Percentiles rank a stretch among this genome's conserved stretches.
Conservation (phyloP, 2,329 filamentous ascomycete species). For the Cytospora paraplurivora region DNA sequence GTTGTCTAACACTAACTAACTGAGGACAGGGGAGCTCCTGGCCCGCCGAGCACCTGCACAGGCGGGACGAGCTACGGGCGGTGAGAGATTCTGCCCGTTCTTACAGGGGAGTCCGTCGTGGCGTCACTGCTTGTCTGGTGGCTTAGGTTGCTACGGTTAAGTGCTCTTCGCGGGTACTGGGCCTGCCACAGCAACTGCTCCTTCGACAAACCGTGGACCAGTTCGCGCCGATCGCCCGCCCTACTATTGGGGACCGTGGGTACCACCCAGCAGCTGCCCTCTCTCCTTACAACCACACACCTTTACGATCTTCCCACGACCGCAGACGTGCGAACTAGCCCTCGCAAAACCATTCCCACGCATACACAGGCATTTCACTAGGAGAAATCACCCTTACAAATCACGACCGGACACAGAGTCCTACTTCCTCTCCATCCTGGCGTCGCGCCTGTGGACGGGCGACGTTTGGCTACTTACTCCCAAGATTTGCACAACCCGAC, state of each 20-base stretch:
- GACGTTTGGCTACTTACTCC: neutral
- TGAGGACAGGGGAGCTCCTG: neutral
- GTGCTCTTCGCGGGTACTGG: neutral
- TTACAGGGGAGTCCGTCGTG: conserved; percentile 5
- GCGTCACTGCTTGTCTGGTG: conserved; percentile 2
- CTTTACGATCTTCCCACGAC: neutral
- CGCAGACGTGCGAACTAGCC: neutral
- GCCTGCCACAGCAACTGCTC: neutral
- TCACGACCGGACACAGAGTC: neutral
- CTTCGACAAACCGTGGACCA: neutral
- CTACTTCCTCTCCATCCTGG: neutral
- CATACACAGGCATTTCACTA: neutral
- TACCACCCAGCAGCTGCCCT: neutral
- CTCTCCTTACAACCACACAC: neutral
- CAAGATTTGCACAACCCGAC: neutral
- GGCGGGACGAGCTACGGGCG: conserved; percentile 16
- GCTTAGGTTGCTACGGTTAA: neutral
- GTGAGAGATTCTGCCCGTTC: conserved; percentile 6
- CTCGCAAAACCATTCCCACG: neutral
- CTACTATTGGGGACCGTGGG: conserved; percentile 2
- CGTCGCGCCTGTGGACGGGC: neutral
- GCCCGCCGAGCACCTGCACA: neutral
- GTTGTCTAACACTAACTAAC: neutral
- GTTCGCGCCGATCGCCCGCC: neutral
- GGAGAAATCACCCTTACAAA: neutral